These are phyloP conservation scores for Pleurotus citrinopileatus DNA, from an alignment of 768 basidiomycete genomes.

Conservation along the genomic window DNA sequence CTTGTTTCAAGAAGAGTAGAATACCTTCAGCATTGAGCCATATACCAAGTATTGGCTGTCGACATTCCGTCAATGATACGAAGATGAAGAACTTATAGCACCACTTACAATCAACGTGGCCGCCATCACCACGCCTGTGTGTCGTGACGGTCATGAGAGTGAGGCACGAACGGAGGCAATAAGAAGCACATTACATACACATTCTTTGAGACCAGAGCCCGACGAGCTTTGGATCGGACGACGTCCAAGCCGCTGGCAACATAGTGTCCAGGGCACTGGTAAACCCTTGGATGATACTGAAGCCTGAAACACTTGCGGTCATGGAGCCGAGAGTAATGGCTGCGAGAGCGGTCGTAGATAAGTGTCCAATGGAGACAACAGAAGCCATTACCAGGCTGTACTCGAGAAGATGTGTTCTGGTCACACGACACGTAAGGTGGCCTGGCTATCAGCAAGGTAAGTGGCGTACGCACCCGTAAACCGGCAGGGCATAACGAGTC, in stretches of 20 bases:
- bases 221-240: constrained; percentile 75
- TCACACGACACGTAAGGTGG: constrained; percentile 14
- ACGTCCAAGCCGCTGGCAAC: constrained; percentile 94
- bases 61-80: background rate
- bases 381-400: constrained; percentile 83
- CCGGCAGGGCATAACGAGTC: constrained; percentile 62
- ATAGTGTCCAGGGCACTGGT: constrained; percentile 88
- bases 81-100: background rate
- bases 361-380: constrained; percentile 85
- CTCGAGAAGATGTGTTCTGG: constrained; percentile 77
- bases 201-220: constrained; percentile 91
- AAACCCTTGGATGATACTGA: constrained; percentile 81
- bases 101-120: constrained; percentile 15
- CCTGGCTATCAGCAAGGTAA: background rate
- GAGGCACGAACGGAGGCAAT: constrained; percentile 20
- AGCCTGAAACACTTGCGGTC: constrained; percentile 72
- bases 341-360: constrained; percentile 87
- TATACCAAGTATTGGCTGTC: constrained; percentile 53
- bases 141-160: too few species aligned
- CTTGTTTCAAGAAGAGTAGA: constrained; percentile 73
- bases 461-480: constrained; percentile 61
- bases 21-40: constrained; percentile 87
- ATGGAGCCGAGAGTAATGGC: constrained; percentile 74
- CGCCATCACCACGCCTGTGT: constrained; percentile 7
- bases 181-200: constrained; percentile 43